Conservation (phyloP, 1,139 yeast species). For the Magnusiomyces fungicola region DNA sequence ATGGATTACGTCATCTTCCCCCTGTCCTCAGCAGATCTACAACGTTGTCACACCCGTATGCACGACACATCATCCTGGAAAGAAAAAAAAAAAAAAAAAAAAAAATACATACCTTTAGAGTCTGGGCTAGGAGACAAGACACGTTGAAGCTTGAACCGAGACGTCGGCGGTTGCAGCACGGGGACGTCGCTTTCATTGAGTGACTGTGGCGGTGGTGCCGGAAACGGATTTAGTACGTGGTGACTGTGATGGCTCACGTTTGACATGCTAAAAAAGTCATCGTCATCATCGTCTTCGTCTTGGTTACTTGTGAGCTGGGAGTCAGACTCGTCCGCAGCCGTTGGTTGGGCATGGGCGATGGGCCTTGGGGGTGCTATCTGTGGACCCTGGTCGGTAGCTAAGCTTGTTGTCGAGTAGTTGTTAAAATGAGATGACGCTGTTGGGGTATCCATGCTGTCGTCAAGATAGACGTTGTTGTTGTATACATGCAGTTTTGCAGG, state of each 20-base stretch:
- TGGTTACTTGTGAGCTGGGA: background rate
- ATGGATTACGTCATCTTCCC: background rate
- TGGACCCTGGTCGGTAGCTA: background rate
- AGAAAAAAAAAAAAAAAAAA: background rate
- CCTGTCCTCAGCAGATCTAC: no score
- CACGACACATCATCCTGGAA: background rate
- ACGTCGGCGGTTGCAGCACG: background rate
- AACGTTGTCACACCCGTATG: background rate
- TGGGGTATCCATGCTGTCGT: no score
- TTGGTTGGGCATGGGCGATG: no score
- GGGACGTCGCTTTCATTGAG: background rate
- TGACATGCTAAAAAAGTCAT: slow-evolving; percentile 3
- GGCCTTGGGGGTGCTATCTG: no score
- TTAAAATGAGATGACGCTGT: no score
- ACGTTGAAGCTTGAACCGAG: background rate
- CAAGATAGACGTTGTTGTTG: no score
- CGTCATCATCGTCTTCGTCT: slow-evolving; percentile 4
- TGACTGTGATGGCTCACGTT: background rate
- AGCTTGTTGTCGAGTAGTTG: no score
- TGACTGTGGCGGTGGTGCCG: background rate
- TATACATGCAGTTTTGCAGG: no score
- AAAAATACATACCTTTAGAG: background rate
- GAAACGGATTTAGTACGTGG: background rate
- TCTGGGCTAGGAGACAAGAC: background rate
- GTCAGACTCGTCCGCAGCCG: no score